Conservation (phyloP, 805 yeast species). For the Saccharomycopsis sp. region DNA sequence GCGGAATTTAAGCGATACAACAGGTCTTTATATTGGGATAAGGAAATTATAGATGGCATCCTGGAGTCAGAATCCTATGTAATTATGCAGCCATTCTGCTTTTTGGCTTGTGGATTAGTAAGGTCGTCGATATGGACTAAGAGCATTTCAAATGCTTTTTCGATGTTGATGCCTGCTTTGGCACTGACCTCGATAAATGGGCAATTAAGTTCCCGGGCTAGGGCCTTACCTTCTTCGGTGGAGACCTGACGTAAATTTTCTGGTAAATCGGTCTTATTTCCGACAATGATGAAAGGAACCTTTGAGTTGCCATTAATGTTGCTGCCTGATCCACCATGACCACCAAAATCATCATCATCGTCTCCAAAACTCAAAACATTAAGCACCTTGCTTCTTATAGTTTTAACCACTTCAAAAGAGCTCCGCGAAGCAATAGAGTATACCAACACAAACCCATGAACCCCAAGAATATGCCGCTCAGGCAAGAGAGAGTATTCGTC, state of each 20-base stretch:
- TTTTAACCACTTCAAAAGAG: conserved; percentile 68
- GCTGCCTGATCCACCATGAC: conserved; percentile 39
- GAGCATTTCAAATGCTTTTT: conserved; percentile 51
- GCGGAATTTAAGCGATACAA: too few relatives aligned
- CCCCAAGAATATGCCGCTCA: conserved; percentile 71
- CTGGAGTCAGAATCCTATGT: conserved; percentile 4
- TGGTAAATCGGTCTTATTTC: conserved; percentile 63
- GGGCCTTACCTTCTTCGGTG: conserved; percentile 47
- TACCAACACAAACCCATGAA: conserved; percentile 77
- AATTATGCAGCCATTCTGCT: conserved; percentile 16
- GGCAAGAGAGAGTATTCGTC: conserved; percentile 80
- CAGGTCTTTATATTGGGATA: background rate
- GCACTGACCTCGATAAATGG: conserved; percentile 83
- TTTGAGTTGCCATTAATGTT: conserved; percentile 49
- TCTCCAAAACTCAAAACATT: conserved; percentile 37
- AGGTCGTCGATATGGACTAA: conserved; percentile 51
- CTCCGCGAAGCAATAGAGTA: conserved; percentile 75
- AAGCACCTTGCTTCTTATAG: conserved; percentile 77
- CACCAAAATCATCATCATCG: conserved; percentile 36
- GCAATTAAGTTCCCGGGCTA: conserved; percentile 61
- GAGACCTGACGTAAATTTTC: conserved; percentile 50
- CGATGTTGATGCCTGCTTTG: conserved; percentile 67
- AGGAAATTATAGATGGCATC: background rate
- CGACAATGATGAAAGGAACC: conserved; percentile 75
- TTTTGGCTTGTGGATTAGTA: conserved; percentile 14